These are phyloP conservation scores for Blastobotrys ciferrii DNA, from an alignment of 1,139 yeast genomes.

Conservation along the genomic window DNA sequence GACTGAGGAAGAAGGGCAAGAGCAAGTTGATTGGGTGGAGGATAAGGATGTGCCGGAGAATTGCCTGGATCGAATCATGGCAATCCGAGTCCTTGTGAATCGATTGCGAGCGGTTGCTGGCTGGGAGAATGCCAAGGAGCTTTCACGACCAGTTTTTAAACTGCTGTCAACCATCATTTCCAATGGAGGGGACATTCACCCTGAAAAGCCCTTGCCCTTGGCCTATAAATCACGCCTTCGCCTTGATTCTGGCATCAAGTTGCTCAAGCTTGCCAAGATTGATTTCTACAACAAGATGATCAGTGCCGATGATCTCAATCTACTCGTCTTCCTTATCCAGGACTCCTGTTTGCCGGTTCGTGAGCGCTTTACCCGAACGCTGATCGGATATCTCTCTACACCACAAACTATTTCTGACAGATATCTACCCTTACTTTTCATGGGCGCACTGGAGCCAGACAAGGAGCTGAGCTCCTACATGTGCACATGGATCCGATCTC, in stretches of 20 bases:
- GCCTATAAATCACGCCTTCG: constrained; percentile 60
- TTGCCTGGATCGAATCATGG: constrained; percentile 42
- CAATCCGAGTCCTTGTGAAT: constrained; percentile 62
- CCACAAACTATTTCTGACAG: constrained; percentile 47
- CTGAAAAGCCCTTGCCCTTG: constrained; percentile 58
- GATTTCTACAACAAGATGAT: constrained; percentile 55
- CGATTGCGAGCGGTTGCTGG: constrained; percentile 51
- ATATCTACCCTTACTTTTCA: constrained; percentile 65
- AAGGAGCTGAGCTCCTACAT: constrained; percentile 48
- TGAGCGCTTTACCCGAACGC: constrained; percentile 46
- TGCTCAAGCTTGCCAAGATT: constrained; percentile 62
- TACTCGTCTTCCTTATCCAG: constrained; percentile 59
- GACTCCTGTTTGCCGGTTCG: constrained; percentile 66
- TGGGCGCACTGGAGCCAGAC: constrained; percentile 75
- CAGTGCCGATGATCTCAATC: constrained; percentile 50
- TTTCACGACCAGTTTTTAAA: constrained; percentile 64
- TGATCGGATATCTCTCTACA: constrained; percentile 52
- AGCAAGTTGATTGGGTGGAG: constrained; percentile 28
- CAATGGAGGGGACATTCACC: constrained; percentile 79
- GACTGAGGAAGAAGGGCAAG: constrained; percentile 7
- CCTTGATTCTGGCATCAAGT: constrained; percentile 62
- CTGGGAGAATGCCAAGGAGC: constrained; percentile 37
- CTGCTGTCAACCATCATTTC: constrained; percentile 59
- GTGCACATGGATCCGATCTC: constrained; percentile 71
- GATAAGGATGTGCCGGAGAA: constrained; percentile 38